Evolutionary conservation across 345 rosid genomes (phyloP), one percentile per base, ranked within the genome.

Genomic region (Populus euphratica): DNA sequence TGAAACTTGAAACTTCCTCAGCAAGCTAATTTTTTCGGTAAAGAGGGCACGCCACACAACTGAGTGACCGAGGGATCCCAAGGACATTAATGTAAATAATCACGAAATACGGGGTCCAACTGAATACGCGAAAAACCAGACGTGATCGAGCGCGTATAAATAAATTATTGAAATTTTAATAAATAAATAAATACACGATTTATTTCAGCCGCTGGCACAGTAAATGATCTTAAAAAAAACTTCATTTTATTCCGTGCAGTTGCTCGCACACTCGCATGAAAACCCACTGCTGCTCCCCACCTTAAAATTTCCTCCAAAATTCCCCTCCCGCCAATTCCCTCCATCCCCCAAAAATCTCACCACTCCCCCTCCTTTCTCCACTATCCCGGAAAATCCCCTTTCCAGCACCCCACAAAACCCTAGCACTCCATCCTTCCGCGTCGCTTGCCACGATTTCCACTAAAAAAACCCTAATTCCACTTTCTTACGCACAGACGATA

Each of bases 241-340:
- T 20, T 31, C 23, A 66, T 54, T 47, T 65, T 33, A 12, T 67
- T 23, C 5, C 35, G 50, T 18, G 36, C 20, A 18, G 23, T 4
- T 3, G 0, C 52, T 54, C 66, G 3, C 29, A 16, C 41, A 7
- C 33, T 21, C 17, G 17, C 50, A 70, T 56, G 25, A 5, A 38
- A 72, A 33, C 3, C 47, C n/a, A 69, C 33, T 73, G 49, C 47
- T 21, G 63, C 47, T 20, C 33, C 6, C 73, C 6, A n/a, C 25
- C 61, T 10, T 10, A 73, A 79, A 74, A 39, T 12, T 25, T 65
- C 76, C 43, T n/a, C 61, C 41, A 50, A 78, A 21, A 20, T 3
- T 18, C 17, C 21, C 5, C 72, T 78, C 81, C 81, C 81, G 81
- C 81, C 73, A 78, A 35, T 54, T 73, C 68, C 79, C 47, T 67